A percentile compares a stretch with the other conserved stretches of the same genome.
These are phyloP conservation scores for Chaetomium globosum DNA, from an alignment of 2,329 filamentous ascomycete species.

Conservation along the genomic window DNA sequence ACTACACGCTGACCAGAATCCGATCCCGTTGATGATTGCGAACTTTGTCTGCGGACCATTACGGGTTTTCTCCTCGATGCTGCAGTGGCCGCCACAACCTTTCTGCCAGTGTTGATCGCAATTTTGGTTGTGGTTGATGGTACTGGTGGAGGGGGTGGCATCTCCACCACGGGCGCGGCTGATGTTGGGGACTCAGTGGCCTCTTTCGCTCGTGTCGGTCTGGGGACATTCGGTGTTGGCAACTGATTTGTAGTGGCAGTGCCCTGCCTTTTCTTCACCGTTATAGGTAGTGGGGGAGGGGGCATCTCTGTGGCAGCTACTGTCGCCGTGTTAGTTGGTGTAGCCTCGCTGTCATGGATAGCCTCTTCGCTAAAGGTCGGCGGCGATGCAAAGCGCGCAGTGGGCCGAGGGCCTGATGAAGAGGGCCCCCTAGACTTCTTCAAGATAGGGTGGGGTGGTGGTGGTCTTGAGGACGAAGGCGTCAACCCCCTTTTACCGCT, in stretches of 20 bases:
- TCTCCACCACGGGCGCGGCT: slow-evolving; percentile 40
- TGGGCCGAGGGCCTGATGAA: slow-evolving; percentile 57
- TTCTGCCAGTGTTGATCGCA: slow-evolving; percentile 38
- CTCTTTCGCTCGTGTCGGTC: slow-evolving; percentile 38
- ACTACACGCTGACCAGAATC: slow-evolving; percentile 29
- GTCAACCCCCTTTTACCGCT: slow-evolving; percentile 29
- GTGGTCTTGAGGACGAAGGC: slow-evolving; percentile 51
- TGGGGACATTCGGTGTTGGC: slow-evolving; percentile 33
- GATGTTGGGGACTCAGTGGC: slow-evolving; percentile 47
- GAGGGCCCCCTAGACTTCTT: slow-evolving; percentile 62
- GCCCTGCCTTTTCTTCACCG: slow-evolving; percentile 36
- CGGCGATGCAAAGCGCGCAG: slow-evolving; percentile 62
- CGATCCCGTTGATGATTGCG: slow-evolving; percentile 49
- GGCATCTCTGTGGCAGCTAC: slow-evolving; percentile 37
- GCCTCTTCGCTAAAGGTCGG: slow-evolving; percentile 52
- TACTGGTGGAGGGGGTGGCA: slow-evolving; percentile 35
- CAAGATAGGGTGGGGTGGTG: slow-evolving; percentile 59
- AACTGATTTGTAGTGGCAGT: slow-evolving; percentile 16
- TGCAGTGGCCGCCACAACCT: slow-evolving; percentile 49
- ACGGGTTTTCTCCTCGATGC: slow-evolving; percentile 51
- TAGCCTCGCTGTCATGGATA: slow-evolving; percentile 43
- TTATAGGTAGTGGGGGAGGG: slow-evolving; percentile 11
- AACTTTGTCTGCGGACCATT: slow-evolving; percentile 52
- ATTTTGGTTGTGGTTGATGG: slow-evolving; percentile 41
- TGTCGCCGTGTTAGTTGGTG: slow-evolving; percentile 46